Evolutionary conservation across 1,284 basidiomycete genomes (phyloP).

Genomic region (Ganoderma sinense): DNA sequence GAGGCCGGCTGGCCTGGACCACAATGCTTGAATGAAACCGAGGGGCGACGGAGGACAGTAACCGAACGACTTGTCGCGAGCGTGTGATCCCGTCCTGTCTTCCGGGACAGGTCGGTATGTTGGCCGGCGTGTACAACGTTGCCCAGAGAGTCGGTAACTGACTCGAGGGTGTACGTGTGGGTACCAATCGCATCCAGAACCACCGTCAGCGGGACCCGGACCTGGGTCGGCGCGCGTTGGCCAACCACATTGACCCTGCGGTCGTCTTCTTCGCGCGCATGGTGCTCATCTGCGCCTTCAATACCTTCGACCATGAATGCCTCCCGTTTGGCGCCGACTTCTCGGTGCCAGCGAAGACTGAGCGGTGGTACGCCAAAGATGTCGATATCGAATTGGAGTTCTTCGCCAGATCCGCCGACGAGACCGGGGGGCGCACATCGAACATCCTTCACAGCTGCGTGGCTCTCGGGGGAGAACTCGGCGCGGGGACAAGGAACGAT

Average conservation of each 20-base stretch:
- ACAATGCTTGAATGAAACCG: constrained; percentile 79
- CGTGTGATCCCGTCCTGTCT: constrained; percentile 16
- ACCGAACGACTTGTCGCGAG: constrained; percentile 69
- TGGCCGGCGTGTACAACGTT: constrained; percentile 64
- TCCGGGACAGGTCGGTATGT: constrained; percentile 28
- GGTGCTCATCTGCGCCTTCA: constrained; percentile 56
- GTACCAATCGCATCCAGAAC: constrained; percentile 67
- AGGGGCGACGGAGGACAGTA: constrained; percentile 79
- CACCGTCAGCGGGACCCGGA: constrained; percentile 75
- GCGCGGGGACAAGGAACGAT: constrained; percentile 86
- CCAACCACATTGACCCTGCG: constrained; percentile 27
- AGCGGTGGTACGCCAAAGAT: constrained; percentile 84
- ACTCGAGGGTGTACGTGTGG: constrained; percentile 76
- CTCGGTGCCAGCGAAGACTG: constrained; percentile 79
- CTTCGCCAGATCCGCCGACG: constrained; percentile 63
- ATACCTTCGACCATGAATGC: constrained; percentile 86
- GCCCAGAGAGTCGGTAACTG: constrained; percentile 77
- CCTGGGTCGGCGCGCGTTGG: constrained; percentile 53
- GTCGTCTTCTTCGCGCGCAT: constrained; percentile 27
- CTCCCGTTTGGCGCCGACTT: constrained; percentile 67
- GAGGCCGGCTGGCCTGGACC: constrained; percentile 76
- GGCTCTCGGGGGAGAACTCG: constrained; percentile 61
- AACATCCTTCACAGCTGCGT: constrained; percentile 53
- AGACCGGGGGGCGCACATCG: constrained; percentile 61
- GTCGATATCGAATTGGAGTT: constrained; percentile 69